Evolutionary conservation across 106 monocot genomes (phyloP).

Genomic region (Dendrobium huoshanense): DNA sequence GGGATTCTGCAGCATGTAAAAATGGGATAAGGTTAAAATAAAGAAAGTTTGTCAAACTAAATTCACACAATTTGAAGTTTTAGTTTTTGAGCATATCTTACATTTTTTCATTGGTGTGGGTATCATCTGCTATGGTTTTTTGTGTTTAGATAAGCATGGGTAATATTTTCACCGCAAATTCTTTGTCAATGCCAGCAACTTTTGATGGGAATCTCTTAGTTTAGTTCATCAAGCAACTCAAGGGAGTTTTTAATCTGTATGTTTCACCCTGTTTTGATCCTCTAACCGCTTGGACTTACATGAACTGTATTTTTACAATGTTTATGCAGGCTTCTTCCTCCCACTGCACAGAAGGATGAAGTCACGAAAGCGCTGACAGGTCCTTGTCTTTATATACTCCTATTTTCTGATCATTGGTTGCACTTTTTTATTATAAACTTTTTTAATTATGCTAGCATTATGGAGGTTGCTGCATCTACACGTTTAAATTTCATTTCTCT

Average conservation of each 20-base stretch:
- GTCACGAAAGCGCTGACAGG: conserved; percentile 95
- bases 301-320: conserved; percentile 1
- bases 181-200: neutral
- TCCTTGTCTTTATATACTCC: conserved; percentile 13
- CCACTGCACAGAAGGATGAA: conserved; percentile 83
- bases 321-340: conserved; percentile 74
- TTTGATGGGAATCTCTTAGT: neutral
- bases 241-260: neutral
- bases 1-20: neutral
- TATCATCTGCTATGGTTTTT: neutral
- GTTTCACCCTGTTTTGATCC: neutral
- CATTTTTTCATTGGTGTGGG: neutral
- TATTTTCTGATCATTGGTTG: neutral
- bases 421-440: neutral
- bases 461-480: neutral
- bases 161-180: neutral
- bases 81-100: neutral
- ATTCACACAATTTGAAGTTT: neutral
- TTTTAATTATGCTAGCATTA: neutral
- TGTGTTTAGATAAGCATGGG: conserved; percentile 1
- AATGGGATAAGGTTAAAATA: neutral
- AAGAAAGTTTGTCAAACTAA: neutral
- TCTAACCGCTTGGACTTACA: conserved; percentile 1
- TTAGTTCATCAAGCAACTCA: neutral
- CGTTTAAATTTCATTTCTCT: neutral